Evolutionary conservation across 352 stramenopile genomes (phyloP), one percentile per base, ranked within the genome.

Genomic region (Phytophthora sp.): DNA sequence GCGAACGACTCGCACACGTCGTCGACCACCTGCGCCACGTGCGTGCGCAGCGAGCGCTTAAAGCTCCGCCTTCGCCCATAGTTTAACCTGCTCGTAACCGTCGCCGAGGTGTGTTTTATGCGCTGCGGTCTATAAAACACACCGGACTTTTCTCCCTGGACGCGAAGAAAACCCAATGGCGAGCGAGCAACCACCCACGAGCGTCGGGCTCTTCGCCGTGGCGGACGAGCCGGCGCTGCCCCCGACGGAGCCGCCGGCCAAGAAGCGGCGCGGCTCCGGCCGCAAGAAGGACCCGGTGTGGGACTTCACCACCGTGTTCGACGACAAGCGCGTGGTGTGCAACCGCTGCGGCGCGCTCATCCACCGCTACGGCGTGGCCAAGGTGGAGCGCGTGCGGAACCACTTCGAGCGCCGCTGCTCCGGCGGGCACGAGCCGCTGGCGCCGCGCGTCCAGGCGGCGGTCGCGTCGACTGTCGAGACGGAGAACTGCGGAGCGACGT

Each of bases 341-440:
- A 90, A 90, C 62, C 78, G 74, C 62, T 90, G 81, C 57, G 54
- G 39, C 11, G 38, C 43, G 15, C 43, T 89, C 34, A 89, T 89
- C 60, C 82, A 91, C 51, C 78, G 80, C 31, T 87, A 89, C 52
- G 82, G 82, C 17, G 76, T 76, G 31, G 71, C 78, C 44, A 91
- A 91, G 35, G 82, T 91, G 8, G 82, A 91, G 66, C 79, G 82
- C 12, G 82, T 91, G 64, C 79, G 82, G 45, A 71, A 69, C 24
- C 82, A 91, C 52, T 91, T 91, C 59, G 66, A 87, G 41, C 81
- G 82, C 62, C 83, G 80, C 30, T 91, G 82, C 39, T 31, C 77
- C 54, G 68, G 43, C 53, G 45, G 30, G 65, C 74, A 61, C 35
- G 60, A 27, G 18, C 51, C 26, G 21, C 5, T 41, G 23, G 24